Evolutionary conservation across 495 filamentous ascomycete species (phyloP).

Genomic region (Amorphotheca resinae): DNA sequence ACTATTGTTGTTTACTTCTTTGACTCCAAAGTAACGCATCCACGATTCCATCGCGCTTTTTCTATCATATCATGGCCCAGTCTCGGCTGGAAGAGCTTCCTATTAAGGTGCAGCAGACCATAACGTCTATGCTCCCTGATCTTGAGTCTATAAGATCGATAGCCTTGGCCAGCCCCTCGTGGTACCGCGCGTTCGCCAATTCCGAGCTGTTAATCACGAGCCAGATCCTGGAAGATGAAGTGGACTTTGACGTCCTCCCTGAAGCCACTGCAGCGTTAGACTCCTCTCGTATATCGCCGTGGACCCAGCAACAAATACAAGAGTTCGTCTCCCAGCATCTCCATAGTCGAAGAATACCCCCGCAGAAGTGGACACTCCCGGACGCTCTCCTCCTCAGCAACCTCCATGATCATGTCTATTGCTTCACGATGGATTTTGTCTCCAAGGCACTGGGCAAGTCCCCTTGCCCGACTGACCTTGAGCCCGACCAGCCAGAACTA

Average conservation of each 20-base stretch:
- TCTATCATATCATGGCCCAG: background rate
- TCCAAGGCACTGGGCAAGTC: background rate
- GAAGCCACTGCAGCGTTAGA: conserved; percentile 4
- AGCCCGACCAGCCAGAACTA: background rate
- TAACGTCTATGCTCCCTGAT: conserved; percentile 2
- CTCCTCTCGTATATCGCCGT: background rate
- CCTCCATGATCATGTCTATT: conserved; percentile 1
- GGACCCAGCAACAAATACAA: conserved; percentile 1
- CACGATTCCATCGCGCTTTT: too few relatives aligned
- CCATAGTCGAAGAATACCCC: background rate
- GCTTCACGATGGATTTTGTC: background rate
- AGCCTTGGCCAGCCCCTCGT: conserved; percentile 1
- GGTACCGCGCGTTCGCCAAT: conserved; percentile 3
- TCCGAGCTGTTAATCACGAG: conserved; percentile 1
- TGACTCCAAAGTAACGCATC: too few relatives aligned
- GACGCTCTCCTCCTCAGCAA: conserved; percentile 2
- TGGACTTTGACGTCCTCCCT: conserved; percentile 3
- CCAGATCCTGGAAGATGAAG: background rate
- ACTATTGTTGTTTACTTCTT: too few relatives aligned
- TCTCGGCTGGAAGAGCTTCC: conserved; percentile 4
- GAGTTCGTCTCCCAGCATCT: background rate
- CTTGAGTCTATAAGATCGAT: conserved; percentile 1
- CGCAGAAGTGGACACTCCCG: background rate
- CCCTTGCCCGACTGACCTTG: background rate
- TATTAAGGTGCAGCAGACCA: conserved; percentile 1